Evolutionary conservation across 73 alveolate genomes (phyloP).

Genomic region (Symbiodinium pilosum): DNA sequence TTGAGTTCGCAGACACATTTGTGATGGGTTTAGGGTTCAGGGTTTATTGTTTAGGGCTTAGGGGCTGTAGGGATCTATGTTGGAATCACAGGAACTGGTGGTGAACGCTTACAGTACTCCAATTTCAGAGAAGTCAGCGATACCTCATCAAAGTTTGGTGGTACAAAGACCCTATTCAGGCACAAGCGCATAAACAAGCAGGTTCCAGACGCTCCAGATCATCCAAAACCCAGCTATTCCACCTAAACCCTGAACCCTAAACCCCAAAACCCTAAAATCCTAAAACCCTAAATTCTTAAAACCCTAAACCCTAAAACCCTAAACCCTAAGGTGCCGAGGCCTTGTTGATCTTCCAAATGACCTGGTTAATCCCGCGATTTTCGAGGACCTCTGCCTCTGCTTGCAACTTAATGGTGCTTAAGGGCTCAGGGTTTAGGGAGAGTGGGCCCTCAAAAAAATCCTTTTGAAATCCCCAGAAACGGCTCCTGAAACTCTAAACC

Average conservation of each 20-base stretch:
- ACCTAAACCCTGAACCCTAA: neutral
- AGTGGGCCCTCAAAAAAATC: no score
- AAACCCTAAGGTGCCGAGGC: neutral
- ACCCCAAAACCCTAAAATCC: neutral
- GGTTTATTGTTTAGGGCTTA: no score
- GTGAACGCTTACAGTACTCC: no score
- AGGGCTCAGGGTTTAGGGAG: neutral
- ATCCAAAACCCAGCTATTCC: no score
- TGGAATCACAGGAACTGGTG: no score
- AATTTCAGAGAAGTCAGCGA: no score
- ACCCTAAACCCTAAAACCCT: neutral
- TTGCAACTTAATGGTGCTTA: neutral
- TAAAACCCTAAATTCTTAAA: neutral
- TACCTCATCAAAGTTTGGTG: neutral
- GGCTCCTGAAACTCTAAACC: no score
- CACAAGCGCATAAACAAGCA: neutral
- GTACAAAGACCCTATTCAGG: neutral
- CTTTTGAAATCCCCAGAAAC: no score
- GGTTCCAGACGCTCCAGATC: neutral
- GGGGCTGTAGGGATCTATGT: no score
- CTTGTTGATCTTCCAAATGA: constrained; percentile 54
- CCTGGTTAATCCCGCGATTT: constrained; percentile 56
- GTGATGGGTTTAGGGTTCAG: no score
- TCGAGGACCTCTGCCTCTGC: constrained; percentile 76
- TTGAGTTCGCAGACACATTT: no score